These are phyloP conservation scores for Hortiboletus flavorubellus DNA, from an alignment of 768 basidiomycete genomes.

Conservation along the genomic window DNA sequence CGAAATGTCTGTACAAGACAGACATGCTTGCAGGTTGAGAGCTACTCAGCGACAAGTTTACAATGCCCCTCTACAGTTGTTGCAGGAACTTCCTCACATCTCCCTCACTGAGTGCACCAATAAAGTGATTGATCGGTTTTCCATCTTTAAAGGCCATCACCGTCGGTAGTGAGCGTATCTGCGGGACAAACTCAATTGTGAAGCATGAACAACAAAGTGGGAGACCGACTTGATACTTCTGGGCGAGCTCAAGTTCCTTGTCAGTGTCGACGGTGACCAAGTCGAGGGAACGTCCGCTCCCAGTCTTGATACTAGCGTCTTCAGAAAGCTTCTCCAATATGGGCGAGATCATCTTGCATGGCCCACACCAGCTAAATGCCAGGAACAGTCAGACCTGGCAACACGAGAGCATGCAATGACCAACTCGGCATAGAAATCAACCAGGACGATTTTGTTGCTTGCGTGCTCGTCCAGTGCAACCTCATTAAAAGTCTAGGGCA, in stretches of 20 bases:
- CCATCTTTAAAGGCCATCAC: constrained; percentile 76
- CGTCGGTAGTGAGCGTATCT: constrained; percentile 78
- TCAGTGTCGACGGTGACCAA: constrained; percentile 70
- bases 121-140: constrained; percentile 53
- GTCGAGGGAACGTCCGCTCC: constrained; percentile 58
- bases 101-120: constrained; percentile 51
- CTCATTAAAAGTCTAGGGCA: constrained; percentile 34
- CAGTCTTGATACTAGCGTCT: constrained; percentile 43
- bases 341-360: constrained; percentile 72
- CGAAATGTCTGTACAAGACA: neutral
- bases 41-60: neutral
- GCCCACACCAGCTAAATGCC: constrained; percentile 66
- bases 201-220: neutral
- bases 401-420: constrained; percentile 24
- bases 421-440: constrained; percentile 81
- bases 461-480: constrained; percentile 31
- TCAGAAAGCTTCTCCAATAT: constrained; percentile 57
- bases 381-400: constrained; percentile 1
- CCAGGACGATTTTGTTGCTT: constrained; percentile 56
- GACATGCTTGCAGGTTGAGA: neutral
- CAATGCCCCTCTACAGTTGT: constrained; percentile 26
- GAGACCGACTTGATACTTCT: constrained; percentile 42
- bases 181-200: neutral
- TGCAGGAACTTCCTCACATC: constrained; percentile 46
- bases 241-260: constrained; percentile 48